Conservation (phyloP, 2,329 filamentous ascomycete species). For the Clarireedia hainanense region DNA sequence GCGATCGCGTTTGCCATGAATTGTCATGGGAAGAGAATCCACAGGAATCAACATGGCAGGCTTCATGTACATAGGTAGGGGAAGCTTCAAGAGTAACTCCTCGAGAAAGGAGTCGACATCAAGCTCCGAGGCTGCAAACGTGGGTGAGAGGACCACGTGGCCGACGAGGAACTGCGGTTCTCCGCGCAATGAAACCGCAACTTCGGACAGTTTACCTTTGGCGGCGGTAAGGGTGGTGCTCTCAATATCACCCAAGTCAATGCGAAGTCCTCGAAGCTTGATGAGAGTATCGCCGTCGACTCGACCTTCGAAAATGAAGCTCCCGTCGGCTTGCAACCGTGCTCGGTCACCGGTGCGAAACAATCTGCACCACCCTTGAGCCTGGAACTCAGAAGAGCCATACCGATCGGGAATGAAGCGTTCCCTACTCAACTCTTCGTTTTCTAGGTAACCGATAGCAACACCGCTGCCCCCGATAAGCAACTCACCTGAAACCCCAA, state of each 20-base stretch:
- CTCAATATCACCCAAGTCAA: slow-evolving; percentile 37
- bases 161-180: background rate
- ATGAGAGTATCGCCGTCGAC: slow-evolving; percentile 31
- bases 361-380: slow-evolving; percentile 8
- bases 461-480: slow-evolving; percentile 33
- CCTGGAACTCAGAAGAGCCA: slow-evolving; percentile 1
- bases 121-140: background rate
- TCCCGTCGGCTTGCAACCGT: slow-evolving; percentile 23
- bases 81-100: background rate
- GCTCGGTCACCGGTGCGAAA: slow-evolving; percentile 30
- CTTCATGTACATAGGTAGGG: background rate
- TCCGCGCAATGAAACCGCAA: slow-evolving; percentile 20
- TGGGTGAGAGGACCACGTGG: background rate
- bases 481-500: slow-evolving; percentile 37
- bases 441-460: slow-evolving; percentile 31
- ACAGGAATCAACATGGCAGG: background rate
- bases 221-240: slow-evolving; percentile 21
- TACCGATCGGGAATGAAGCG: slow-evolving; percentile 9
- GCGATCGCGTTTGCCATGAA: background rate
- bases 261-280: slow-evolving; percentile 33
- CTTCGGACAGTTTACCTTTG: slow-evolving; percentile 22
- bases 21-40: background rate
- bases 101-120: background rate
- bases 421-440: slow-evolving; percentile 12
- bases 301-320: slow-evolving; percentile 27